Conservation (phyloP, 768 basidiomycete genomes). For the Termitomyces sp. region DNA sequence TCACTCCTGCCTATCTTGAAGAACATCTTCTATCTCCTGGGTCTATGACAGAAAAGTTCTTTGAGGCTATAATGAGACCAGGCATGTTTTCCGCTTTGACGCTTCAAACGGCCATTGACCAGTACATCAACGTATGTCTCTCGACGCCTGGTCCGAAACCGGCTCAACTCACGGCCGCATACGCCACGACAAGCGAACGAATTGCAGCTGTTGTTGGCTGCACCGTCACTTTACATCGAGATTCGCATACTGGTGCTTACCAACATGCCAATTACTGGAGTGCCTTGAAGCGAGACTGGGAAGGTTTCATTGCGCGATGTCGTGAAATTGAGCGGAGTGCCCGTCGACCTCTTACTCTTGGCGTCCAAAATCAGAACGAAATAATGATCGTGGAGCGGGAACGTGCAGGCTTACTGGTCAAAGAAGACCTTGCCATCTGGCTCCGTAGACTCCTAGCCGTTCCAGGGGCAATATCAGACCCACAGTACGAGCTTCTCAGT, state of each 20-base stretch:
- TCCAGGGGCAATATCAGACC: conserved; percentile 35
- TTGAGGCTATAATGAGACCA: conserved; percentile 79
- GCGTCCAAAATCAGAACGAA: conserved; percentile 36
- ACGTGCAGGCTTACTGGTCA: conserved; percentile 56
- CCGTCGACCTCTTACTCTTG: conserved; percentile 72
- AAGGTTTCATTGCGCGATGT: conserved; percentile 89
- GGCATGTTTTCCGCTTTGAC: conserved; percentile 84
- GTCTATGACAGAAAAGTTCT: conserved; percentile 73
- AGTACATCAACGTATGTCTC: conserved; percentile 71
- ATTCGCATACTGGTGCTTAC: conserved; percentile 73
- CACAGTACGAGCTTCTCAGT: conserved; percentile 52
- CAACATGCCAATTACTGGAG: conserved; percentile 79
- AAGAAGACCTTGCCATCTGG: conserved; percentile 62
- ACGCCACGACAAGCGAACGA: conserved; percentile 64
- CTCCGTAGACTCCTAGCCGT: conserved; percentile 44
- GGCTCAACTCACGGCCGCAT: conserved; percentile 53
- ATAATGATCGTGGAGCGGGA: conserved; percentile 74
- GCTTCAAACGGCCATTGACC: conserved; percentile 74
- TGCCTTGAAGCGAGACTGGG: conserved; percentile 88
- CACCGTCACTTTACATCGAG: conserved; percentile 66
- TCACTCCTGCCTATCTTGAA: conserved; percentile 85
- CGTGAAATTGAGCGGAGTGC: conserved; percentile 85
- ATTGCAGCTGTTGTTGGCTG: conserved; percentile 85
- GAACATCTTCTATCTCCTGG: conserved; percentile 68
- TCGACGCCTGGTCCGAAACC: conserved; percentile 55